Conservation (phyloP, 1,284 basidiomycete genomes). For the Coniferiporia sulphurascens region DNA sequence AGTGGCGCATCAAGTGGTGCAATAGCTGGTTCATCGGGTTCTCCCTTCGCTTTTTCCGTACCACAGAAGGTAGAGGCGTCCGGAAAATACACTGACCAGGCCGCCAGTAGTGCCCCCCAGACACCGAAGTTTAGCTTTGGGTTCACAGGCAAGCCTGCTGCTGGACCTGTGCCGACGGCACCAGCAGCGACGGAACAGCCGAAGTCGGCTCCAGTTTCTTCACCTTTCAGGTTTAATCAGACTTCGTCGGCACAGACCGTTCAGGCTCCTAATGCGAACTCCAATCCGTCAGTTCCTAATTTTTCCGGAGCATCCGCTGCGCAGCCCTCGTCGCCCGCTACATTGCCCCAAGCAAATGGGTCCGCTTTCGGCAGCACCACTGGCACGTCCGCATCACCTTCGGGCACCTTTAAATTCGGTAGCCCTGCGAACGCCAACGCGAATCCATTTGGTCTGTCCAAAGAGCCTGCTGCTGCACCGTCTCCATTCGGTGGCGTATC, state of each 20-base stretch:
- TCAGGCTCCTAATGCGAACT: neutral
- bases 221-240: neutral
- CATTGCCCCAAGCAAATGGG: neutral
- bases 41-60: neutral
- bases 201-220: neutral
- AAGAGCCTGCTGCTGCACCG: neutral
- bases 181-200: neutral
- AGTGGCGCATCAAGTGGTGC: neutral
- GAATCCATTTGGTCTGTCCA: neutral
- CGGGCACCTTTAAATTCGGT: neutral
- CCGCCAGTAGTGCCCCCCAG: neutral
- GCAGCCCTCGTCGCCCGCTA: neutral
- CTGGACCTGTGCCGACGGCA: neutral
- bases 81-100: neutral
- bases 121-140: conserved; percentile 13
- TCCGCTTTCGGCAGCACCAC: neutral
- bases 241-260: neutral
- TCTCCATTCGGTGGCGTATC: conserved; percentile 4
- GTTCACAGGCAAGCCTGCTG: conserved; percentile 4
- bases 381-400: neutral
- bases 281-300: neutral
- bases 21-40: neutral
- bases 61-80: neutral
- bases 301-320: conserved; percentile 1
- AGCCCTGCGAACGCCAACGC: neutral